Percentiles rank a stretch among this genome's conserved stretches.
Evolutionary conservation across 228 moss, liverwort and hornwort genomes (phyloP).

Genomic region (Sphagnum magellanicum): DNA sequence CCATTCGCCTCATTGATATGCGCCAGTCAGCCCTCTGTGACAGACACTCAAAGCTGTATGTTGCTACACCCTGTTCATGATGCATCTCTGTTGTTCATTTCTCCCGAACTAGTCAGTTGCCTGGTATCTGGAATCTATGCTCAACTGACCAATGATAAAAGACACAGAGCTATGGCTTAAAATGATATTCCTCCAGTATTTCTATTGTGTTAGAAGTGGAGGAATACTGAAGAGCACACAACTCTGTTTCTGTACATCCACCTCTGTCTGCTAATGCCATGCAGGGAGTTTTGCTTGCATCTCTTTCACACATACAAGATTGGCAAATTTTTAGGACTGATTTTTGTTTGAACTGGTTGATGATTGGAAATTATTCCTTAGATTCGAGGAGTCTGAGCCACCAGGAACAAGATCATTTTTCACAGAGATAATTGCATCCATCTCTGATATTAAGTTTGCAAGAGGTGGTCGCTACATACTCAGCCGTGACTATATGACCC

Average conservation of each 20-base stretch:
- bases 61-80: slow-evolving; percentile 2
- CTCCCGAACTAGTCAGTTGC: too few relatives aligned
- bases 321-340: not conserved
- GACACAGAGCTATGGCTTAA: too few relatives aligned
- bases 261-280: too few relatives aligned
- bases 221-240: too few relatives aligned
- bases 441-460: slow-evolving; percentile 99
- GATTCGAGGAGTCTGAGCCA: slow-evolving; percentile 97
- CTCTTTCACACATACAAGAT: too few relatives aligned
- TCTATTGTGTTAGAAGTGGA: too few relatives aligned
- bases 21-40: slow-evolving; percentile 99
- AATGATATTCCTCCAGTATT: too few relatives aligned
- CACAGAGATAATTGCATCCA: slow-evolving; percentile 99
- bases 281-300: too few relatives aligned
- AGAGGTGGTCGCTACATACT: slow-evolving; percentile 96
- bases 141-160: too few relatives aligned
- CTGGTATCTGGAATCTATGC: too few relatives aligned
- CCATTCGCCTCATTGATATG: slow-evolving; percentile 99
- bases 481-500: slow-evolving; percentile 98
- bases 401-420: slow-evolving; percentile 96
- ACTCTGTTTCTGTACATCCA: too few relatives aligned
- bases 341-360: not conserved
- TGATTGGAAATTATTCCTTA: slow-evolving; percentile 12
- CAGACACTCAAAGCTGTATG: slow-evolving; percentile 93
- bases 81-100: too few relatives aligned